These are phyloP conservation scores for Gnomoniopsis sp. DNA, from an alignment of 2,329 filamentous ascomycete species.

Conservation along the genomic window DNA sequence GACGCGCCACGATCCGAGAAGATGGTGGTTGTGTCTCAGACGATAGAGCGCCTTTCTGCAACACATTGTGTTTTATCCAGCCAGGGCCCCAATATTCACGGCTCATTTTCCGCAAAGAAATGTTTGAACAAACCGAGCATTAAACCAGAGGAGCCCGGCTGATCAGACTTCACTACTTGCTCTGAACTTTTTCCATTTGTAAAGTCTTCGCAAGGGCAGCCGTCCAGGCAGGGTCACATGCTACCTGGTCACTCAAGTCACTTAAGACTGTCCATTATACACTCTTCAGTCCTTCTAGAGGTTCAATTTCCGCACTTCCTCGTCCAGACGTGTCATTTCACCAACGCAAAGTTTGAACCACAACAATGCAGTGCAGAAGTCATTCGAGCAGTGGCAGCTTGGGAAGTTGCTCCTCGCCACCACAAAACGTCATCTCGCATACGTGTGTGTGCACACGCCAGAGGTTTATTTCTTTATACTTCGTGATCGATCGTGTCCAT, in stretches of 20 bases:
- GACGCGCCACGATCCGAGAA: background rate
- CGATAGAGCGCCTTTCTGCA: constrained; percentile 12
- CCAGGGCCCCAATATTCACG: constrained; percentile 4
- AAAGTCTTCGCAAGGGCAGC: too few relatives aligned
- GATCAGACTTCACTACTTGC: too few relatives aligned
- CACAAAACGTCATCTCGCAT: constrained; percentile 14
- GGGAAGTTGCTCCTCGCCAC: constrained; percentile 1
- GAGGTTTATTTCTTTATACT: background rate
- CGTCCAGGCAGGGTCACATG: too few relatives aligned
- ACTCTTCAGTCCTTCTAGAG: too few relatives aligned
- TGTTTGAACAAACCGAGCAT: background rate
- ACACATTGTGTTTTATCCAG: constrained; percentile 13
- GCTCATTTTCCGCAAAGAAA: background rate
- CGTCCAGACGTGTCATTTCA: background rate
- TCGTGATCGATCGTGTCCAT: constrained; percentile 14
- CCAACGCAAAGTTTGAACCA: background rate
- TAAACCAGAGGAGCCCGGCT: too few relatives aligned
- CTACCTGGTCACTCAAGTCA: too few relatives aligned
- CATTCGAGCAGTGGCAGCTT: background rate
- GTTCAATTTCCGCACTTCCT: background rate
- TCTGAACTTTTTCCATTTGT: too few relatives aligned
- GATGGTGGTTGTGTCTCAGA: background rate
- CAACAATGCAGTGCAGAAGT: background rate
- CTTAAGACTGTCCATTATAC: too few relatives aligned
- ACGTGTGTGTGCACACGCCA: background rate